These are phyloP conservation scores for Trichoderma harzianum DNA, from an alignment of 2,329 filamentous ascomycete species.

Conservation along the genomic window DNA sequence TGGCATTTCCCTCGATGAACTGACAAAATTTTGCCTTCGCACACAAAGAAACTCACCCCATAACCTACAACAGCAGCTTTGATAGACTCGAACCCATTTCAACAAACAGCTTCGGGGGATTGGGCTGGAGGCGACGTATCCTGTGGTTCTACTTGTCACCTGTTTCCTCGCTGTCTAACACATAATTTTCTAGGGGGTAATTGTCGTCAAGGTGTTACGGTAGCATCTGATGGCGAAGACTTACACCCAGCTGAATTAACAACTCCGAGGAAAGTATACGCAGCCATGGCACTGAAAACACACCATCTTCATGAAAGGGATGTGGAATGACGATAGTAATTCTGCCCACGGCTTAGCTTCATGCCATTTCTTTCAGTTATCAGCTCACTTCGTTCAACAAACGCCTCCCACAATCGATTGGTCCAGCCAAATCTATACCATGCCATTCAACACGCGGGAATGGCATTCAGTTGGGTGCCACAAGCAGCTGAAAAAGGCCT, in stretches of 20 bases:
- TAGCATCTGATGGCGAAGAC: not conserved
- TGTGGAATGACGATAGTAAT: not conserved
- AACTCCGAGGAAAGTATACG: not conserved
- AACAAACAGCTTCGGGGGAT: not conserved
- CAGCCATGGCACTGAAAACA: not conserved
- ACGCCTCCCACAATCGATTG: not conserved
- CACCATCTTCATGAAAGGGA: not conserved
- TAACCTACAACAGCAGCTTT: not conserved
- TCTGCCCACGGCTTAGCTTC: not conserved
- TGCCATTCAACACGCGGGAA: not conserved
- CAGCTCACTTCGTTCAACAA: not conserved
- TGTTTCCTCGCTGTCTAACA: not conserved
- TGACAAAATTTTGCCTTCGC: not conserved
- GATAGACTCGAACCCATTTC: not conserved
- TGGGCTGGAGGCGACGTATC: not conserved
- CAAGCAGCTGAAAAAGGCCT: not conserved
- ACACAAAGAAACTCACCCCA: not conserved
- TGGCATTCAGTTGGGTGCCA: not conserved
- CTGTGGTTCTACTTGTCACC: not conserved
- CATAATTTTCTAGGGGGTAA: not conserved
- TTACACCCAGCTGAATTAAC: not conserved
- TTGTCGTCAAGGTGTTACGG: not conserved
- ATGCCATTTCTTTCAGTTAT: not conserved
- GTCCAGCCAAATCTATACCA: not conserved
- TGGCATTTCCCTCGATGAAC: not conserved